Evolutionary conservation across 225 moss, liverwort and hornwort genomes (phyloP), one percentile per base, ranked within the genome.

Genomic region (Pseudisothecium myosuroides): DNA sequence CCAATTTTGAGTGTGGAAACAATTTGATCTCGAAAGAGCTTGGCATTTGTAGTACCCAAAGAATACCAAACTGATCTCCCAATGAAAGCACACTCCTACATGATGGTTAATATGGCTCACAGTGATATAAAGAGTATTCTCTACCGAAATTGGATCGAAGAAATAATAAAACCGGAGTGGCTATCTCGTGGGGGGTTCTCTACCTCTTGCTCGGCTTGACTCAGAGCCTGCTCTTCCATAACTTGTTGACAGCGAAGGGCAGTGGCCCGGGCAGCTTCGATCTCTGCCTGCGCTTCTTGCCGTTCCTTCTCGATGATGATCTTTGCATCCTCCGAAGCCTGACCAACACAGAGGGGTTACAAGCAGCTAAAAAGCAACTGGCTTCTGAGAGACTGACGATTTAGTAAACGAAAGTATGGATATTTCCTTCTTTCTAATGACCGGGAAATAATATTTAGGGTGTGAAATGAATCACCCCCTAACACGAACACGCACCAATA

Each of bases 311-410:
- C 93, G 49, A 95, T 91, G 67, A 95, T 91, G 83, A 23, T 62
- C 83, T 91, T 92, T 10, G 92, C 95, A 88, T 95, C 95, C 76
- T 92, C 95, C 28, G 93, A 92, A 31, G 92, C 92, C 95, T 95
- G 86, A 72, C 58, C 71, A 47, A 36, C 29, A 75, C 58, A 66
- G 39, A 63, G 63, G 31, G 11, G 52, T 63, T 86, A 39, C 63
- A 29, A 86, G 36, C n/a, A 52, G 39, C 8, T 32, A 29, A 76
- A 63, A 39, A 50, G 37, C 1, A 62, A 21, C 22, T 39, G 64
- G 22, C 64, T 63, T 28, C n/a, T 28, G 39, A 64, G 63, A 64
- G 21, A 64, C 52, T 76, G 63, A 63, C 64, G 76, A 63, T 37
- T 63, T 21, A 11, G n/a, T 37, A 86, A 58, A 59, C 19, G 23